phyloP scores from a whole-genome alignment of 495 filamentous ascomycete species.

The Achaetomiella virescens region DNA sequence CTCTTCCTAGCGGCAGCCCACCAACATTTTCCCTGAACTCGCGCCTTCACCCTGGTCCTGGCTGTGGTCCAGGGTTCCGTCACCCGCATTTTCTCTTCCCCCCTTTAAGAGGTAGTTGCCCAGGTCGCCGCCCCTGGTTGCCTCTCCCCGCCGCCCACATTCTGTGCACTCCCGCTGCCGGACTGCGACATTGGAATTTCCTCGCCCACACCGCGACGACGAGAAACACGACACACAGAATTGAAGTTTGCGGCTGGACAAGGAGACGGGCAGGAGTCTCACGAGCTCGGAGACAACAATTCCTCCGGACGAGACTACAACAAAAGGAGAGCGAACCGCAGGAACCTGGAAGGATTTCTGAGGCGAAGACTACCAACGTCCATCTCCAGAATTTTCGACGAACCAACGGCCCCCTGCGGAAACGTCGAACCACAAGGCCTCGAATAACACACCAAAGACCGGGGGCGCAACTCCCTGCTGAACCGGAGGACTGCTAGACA shows the following conservation, averaged over 20 bases:
- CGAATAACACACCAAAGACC: background rate
- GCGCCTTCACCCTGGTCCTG: constrained; percentile 6
- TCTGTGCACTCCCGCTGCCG: constrained; percentile 11
- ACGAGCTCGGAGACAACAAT: constrained; percentile 1
- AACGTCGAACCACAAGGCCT: background rate
- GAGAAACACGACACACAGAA: background rate
- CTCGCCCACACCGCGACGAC: constrained; percentile 8
- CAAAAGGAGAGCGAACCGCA: constrained; percentile 17
- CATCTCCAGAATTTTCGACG: background rate
- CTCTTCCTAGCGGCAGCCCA: constrained; percentile 12
- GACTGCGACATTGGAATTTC: constrained; percentile 5
- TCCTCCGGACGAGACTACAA: constrained; percentile 2
- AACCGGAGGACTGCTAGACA: background rate
- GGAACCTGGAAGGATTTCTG: background rate
- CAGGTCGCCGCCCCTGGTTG: constrained; percentile 20
- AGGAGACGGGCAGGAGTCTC: constrained; percentile 5
- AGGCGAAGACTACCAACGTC: background rate
- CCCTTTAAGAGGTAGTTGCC: constrained; percentile 21
- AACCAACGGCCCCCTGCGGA: background rate
- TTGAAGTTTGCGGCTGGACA: constrained; percentile 8
- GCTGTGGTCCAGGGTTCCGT: constrained; percentile 2
- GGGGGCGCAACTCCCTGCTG: background rate
- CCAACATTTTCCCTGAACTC: constrained; percentile 27
- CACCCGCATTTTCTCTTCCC: constrained; percentile 16
- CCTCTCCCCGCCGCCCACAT: constrained; percentile 22